Conservation (phyloP, 495 filamentous ascomycete genomes). For the Aspergillus indologenus region DNA sequence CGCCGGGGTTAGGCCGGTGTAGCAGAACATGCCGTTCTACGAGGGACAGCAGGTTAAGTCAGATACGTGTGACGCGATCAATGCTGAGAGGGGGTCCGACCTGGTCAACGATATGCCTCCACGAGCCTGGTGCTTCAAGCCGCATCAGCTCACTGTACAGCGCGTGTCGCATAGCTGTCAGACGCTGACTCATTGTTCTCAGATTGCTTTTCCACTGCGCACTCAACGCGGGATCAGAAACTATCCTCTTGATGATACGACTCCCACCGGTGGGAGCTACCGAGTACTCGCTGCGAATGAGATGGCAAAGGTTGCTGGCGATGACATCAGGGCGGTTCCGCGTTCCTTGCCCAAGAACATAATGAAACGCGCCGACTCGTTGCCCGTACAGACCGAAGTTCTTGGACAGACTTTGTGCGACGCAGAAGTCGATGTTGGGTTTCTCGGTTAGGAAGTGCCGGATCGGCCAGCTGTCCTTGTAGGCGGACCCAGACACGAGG, state of each 20-base stretch:
- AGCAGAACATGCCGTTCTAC: conserved; percentile 55
- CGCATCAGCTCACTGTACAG: conserved; percentile 44
- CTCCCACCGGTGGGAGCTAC: conserved; percentile 49
- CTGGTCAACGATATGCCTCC: conserved; percentile 49
- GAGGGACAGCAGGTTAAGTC: no score
- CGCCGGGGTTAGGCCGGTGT: conserved; percentile 44
- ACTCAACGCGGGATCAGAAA: conserved; percentile 36
- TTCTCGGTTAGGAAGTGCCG: conserved; percentile 51
- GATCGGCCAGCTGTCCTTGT: conserved; percentile 53
- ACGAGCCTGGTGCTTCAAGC: conserved; percentile 44
- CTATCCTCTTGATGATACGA: conserved; percentile 47
- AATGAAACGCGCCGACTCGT: conserved; percentile 49
- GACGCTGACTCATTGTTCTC: conserved; percentile 48
- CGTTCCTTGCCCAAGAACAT: conserved; percentile 35
- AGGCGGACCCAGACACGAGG: conserved; percentile 50
- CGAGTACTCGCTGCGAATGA: conserved; percentile 48
- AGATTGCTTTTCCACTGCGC: conserved; percentile 49
- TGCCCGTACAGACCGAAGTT: conserved; percentile 56
- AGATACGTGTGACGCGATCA: no score
- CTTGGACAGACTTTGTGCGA: conserved; percentile 53
- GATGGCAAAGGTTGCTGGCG: conserved; percentile 41
- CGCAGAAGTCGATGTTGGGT: conserved; percentile 47
- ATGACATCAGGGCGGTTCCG: conserved; percentile 34
- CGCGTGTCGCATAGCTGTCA: conserved; percentile 46
- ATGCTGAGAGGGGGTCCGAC: conserved; percentile 24